Evolutionary conservation across 192 early-diverging fungal genomes (phyloP), one percentile per base, ranked within the genome.

Genomic region (Dispira simplex): DNA sequence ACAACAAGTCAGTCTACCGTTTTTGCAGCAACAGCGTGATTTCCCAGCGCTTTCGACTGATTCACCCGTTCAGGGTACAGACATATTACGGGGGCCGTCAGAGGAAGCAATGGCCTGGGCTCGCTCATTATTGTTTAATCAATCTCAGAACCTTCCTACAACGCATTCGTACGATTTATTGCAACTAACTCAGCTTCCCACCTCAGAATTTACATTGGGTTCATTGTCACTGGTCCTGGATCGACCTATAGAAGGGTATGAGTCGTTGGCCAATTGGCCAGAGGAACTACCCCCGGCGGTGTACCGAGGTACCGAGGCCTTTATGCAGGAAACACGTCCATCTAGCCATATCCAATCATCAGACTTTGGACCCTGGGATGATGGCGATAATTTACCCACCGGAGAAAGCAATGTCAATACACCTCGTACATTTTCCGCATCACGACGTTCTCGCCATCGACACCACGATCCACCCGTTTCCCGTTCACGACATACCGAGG

Each of bases 191-290:
- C 20, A 43, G 6, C 11, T 6, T 8, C 46, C 65, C 62, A 6
- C 46, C 44, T 18, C 44, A 16, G 68, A 78, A 11, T 85, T 77
- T 68, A 85, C 75, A 45, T 68, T 88, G 45, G 84, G 81, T 16
- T 85, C 84, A 44, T 70, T 89, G 66, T 81, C 88, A 10, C 75
- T 85, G 59, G 68, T 85, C 1, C 63, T 85, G 43, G 78, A 77
- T 47, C 80, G 78, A 8, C 51, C 68, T 9, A 65, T 86, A 47
- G 68, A 73, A 13, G 88, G 88, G 18, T 95, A 96, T 69, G 77
- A 83, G 52, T 72, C 84, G 12, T 73, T 98, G 58, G 85, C 91
- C 8, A 85, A 88, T 32, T 96, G 90, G 87, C 84, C 91, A 1
- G 60, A 72, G 9, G 68, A 70, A 43, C 73, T 76, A 32, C 79